Evolutionary conservation across 345 rosid genomes (phyloP).

Genomic region (Hibiscus syriacus): DNA sequence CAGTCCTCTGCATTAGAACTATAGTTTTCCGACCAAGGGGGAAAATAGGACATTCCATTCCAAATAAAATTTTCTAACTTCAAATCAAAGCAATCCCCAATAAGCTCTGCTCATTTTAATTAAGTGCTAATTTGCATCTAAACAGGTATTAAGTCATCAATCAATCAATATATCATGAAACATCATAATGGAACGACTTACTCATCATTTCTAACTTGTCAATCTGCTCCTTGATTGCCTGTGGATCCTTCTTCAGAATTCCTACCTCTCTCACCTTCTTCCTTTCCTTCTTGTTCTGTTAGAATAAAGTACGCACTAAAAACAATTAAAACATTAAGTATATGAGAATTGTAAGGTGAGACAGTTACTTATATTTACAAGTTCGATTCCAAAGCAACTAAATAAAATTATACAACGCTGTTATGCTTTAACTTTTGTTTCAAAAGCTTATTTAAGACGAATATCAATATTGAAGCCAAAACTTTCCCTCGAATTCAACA

Average conservation of each 20-base stretch:
- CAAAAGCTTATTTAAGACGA: neutral
- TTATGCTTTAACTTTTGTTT: neutral
- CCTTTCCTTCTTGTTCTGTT: conserved; percentile 95
- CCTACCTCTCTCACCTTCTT: conserved; percentile 99
- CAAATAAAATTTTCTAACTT: neutral
- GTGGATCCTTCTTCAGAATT: conserved; percentile 95
- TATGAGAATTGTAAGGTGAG: neutral
- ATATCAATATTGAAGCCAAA: neutral
- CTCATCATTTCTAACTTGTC: conserved; percentile 88
- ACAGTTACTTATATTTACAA: neutral
- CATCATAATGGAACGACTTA: conserved; percentile 30
- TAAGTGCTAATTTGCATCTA: neutral
- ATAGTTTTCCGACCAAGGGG: neutral
- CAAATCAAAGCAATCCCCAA: neutral
- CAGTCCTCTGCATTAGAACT: neutral
- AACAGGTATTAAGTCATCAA: neutral
- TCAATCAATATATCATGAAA: neutral
- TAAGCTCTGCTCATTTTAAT: neutral
- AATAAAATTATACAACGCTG: neutral
- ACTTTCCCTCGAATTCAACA: neutral
- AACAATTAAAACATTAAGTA: neutral
- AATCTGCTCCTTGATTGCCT: conserved; percentile 79
- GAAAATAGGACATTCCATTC: too few species aligned
- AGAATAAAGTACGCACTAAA: neutral
- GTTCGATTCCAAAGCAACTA: neutral